Percentiles rank a stretch among this genome's conserved stretches.
phyloP scores from a whole-genome alignment of 2,329 filamentous ascomycete species.

The Dactylellina leptospora region DNA sequence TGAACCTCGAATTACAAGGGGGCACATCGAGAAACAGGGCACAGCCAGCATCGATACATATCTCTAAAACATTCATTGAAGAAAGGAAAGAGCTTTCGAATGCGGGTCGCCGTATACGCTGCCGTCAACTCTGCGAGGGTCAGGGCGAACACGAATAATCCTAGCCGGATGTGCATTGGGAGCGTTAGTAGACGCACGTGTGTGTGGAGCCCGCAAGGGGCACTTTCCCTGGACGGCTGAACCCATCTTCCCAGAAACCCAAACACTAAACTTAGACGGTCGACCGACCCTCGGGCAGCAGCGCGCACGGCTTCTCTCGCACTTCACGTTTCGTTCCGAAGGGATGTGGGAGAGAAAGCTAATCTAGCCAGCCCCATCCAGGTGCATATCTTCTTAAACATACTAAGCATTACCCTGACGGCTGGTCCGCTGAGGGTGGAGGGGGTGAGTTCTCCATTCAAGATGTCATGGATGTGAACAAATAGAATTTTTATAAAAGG shows the following conservation, averaged over 20 bases:
- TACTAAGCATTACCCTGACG: slow-evolving; percentile 26
- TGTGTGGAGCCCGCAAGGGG: slow-evolving; percentile 26
- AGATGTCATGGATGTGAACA: slow-evolving; percentile 1
- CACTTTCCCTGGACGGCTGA: slow-evolving; percentile 34
- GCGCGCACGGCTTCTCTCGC: slow-evolving; percentile 6
- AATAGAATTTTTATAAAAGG: slow-evolving; percentile 39
- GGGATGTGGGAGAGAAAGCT: slow-evolving; percentile 28
- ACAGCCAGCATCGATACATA: too few relatives aligned
- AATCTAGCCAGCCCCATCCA: slow-evolving; percentile 33
- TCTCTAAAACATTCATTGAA: neutral
- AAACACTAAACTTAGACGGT: slow-evolving; percentile 21
- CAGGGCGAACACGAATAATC: slow-evolving; percentile 11
- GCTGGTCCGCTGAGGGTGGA: slow-evolving; percentile 28
- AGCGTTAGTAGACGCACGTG: slow-evolving; percentile 36
- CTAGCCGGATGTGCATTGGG: neutral
- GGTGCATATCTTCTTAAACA: slow-evolving; percentile 32
- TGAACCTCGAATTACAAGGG: slow-evolving; percentile 1
- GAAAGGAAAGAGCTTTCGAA: too few relatives aligned
- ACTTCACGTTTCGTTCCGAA: slow-evolving; percentile 12
- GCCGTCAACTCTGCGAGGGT: neutral
- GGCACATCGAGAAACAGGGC: too few relatives aligned
- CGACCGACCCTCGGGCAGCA: slow-evolving; percentile 8
- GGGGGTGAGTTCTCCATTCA: slow-evolving; percentile 10
- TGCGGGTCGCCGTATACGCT: neutral
- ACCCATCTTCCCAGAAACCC: slow-evolving; percentile 10